Conservation (phyloP, 106 monocot genomes). For the Posidonia australis region DNA sequence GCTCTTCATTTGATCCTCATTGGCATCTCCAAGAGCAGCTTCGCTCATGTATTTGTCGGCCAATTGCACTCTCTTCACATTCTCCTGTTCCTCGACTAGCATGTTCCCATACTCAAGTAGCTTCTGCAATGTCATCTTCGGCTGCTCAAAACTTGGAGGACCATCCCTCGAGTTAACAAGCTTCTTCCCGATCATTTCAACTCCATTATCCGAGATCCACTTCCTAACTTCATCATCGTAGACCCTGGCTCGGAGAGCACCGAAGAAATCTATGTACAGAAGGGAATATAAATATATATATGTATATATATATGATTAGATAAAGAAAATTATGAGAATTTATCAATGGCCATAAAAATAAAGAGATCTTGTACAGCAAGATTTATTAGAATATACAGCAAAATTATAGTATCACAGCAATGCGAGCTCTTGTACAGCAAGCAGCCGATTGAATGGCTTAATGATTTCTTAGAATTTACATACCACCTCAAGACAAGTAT, state of each 20-base stretch:
- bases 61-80: conserved; percentile 96
- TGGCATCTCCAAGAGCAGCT: conserved; percentile 92
- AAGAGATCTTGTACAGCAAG: too few species aligned
- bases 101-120: conserved; percentile 86
- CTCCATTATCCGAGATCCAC: conserved; percentile 53
- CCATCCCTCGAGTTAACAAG: conserved; percentile 86
- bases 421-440: too few species aligned
- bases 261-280: conserved; percentile 99
- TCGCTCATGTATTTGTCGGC: conserved; percentile 85
- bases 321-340: too few species aligned
- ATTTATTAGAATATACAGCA: too few species aligned
- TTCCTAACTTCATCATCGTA: conserved; percentile 97
- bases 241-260: conserved; percentile 78
- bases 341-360: too few species aligned
- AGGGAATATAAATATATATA: too few species aligned
- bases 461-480: too few species aligned
- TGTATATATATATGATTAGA: too few species aligned
- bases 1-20: conserved; percentile 57
- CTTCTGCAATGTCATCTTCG: conserved; percentile 75
- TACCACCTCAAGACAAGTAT: too few species aligned
- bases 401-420: too few species aligned
- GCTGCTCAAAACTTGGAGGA: conserved; percentile 73
- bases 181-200: conserved; percentile 58
- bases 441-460: too few species aligned
- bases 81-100: conserved; percentile 96